Percentiles rank a stretch among this genome's conserved stretches.
These are phyloP conservation scores for Closterium sp. DNA, from an alignment of 139 green algal species.

Conservation along the genomic window DNA sequence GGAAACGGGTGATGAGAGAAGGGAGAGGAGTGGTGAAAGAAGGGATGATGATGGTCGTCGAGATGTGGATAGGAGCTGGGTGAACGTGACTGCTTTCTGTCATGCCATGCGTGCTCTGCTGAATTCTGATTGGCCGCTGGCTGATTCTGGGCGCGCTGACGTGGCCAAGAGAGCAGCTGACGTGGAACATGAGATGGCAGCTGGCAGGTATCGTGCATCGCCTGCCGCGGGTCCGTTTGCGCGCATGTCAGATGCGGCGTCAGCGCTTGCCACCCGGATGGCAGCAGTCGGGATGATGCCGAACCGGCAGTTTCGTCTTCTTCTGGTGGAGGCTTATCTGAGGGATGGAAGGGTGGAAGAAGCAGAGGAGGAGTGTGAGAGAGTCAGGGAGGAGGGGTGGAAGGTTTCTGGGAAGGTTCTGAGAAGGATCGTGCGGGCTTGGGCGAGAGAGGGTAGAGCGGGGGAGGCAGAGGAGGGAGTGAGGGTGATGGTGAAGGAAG, in stretches of 20 bases:
- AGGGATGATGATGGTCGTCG: background rate
- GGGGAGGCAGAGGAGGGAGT: background rate
- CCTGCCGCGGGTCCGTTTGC: background rate
- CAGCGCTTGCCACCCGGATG: background rate
- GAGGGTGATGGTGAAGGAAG: background rate
- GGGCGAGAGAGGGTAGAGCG: background rate
- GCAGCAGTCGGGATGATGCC: background rate
- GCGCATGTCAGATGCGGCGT: background rate
- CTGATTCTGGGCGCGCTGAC: background rate
- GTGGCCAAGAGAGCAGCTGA: too few relatives aligned
- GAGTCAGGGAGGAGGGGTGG: background rate
- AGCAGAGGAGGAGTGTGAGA: background rate
- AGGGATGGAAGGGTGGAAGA: background rate
- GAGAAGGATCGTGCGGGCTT: background rate
- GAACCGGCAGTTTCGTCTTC: background rate
- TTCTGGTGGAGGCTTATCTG: background rate
- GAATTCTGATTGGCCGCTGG: background rate
- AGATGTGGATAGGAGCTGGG: background rate
- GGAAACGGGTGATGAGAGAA: background rate
- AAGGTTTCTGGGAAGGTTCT: background rate
- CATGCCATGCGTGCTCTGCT: background rate
- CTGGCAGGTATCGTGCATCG: background rate
- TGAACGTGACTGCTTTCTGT: background rate
- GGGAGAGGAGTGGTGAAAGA: background rate
- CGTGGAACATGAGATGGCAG: background rate